Evolutionary conservation across 805 yeast genomes (phyloP).

Genomic region (Pichia thaimueangensis): DNA sequence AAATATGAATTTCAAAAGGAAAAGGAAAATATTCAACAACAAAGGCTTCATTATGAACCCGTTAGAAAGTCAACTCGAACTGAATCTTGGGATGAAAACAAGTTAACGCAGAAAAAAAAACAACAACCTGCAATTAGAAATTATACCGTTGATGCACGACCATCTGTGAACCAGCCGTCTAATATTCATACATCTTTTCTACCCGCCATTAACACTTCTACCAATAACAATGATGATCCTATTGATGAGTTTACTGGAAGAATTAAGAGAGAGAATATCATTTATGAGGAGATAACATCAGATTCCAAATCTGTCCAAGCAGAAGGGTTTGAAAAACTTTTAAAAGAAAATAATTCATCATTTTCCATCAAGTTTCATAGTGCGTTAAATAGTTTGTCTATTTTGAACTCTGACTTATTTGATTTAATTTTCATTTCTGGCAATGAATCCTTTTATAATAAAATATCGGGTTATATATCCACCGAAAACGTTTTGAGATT

Average conservation of each 20-base stretch:
- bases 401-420: conserved; percentile 20
- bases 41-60: conserved; percentile 3
- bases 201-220: neutral
- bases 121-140: conserved; percentile 13
- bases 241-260: conserved; percentile 19
- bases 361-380: conserved; percentile 20
- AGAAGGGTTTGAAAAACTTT: conserved; percentile 17
- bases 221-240: conserved; percentile 8
- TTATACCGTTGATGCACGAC: conserved; percentile 8
- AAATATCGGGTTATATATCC: conserved; percentile 17
- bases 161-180: neutral
- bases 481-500: conserved; percentile 26
- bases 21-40: conserved; percentile 7
- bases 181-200: conserved; percentile 1
- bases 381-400: conserved; percentile 21
- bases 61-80: neutral
- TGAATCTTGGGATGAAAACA: conserved; percentile 4
- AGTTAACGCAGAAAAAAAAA: conserved; percentile 11
- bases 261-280: conserved; percentile 16
- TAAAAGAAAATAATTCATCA: conserved; percentile 7
- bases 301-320: conserved; percentile 17
- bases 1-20: too few species aligned
- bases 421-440: conserved; percentile 15
- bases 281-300: conserved; percentile 23
- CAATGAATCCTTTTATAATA: conserved; percentile 9